Conservation (phyloP, 148 eudicot genomes). For the Rhododendron simsii region DNA sequence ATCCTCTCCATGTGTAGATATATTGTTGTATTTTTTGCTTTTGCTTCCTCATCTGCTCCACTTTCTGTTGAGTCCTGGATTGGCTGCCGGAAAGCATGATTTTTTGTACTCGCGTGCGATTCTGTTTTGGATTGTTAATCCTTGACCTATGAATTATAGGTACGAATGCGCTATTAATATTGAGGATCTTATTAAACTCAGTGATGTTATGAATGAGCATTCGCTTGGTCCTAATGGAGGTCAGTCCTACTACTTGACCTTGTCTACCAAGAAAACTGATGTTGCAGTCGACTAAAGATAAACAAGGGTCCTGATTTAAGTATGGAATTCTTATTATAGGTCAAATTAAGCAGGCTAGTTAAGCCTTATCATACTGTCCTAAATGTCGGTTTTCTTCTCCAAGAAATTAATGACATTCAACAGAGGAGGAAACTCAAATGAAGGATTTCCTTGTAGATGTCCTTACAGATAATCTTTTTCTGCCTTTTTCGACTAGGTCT, state of each 20-base stretch:
- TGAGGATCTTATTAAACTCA: conserved; percentile 84
- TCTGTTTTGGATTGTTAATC: conserved; percentile 11
- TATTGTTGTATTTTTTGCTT: neutral
- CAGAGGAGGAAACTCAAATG: conserved; percentile 4
- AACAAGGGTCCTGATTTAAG: neutral
- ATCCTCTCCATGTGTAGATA: conserved; percentile 35
- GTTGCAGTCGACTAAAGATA: neutral
- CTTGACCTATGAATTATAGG: conserved; percentile 31
- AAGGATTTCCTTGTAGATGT: neutral
- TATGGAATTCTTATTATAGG: neutral
- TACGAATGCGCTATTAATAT: conserved; percentile 88
- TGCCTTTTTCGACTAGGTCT: conserved; percentile 47
- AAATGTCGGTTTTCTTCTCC: neutral
- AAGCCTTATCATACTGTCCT: neutral
- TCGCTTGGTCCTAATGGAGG: conserved; percentile 99
- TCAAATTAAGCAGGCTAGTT: neutral
- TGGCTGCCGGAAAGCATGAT: neutral
- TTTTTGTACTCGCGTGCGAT: neutral
- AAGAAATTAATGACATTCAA: neutral
- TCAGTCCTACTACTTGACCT: conserved; percentile 18
- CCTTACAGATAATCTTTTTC: neutral
- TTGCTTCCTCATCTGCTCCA: neutral
- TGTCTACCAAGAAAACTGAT: neutral
- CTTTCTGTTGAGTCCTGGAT: neutral
- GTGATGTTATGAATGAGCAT: conserved; percentile 91